phyloP scores from a whole-genome alignment of 2,329 filamentous ascomycete genomes.

The Paraconiothyrium brasiliense region DNA sequence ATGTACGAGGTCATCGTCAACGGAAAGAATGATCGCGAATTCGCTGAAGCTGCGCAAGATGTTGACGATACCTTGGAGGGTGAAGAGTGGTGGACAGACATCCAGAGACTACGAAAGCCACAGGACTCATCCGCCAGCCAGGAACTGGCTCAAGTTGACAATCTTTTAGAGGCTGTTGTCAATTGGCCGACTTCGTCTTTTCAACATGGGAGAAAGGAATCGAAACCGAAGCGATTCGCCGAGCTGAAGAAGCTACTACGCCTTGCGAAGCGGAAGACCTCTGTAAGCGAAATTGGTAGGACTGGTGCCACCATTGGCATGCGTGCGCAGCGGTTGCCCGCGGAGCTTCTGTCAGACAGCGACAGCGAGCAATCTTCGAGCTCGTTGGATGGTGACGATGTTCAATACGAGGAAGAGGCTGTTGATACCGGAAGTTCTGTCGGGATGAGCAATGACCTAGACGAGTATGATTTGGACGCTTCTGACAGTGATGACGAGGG shows the following conservation, averaged over 20 bases:
- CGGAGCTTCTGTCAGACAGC: conserved; percentile 65
- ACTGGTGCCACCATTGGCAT: conserved; percentile 76
- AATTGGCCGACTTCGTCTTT: conserved; percentile 65
- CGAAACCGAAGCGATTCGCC: conserved; percentile 60
- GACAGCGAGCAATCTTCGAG: conserved; percentile 36
- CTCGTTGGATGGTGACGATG: conserved; percentile 32
- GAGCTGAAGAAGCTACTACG: conserved; percentile 70
- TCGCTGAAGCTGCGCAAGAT: conserved; percentile 65
- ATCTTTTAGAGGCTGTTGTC: conserved; percentile 54
- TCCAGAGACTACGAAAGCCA: conserved; percentile 62
- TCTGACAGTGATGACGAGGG: conserved; percentile 36
- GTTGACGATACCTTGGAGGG: conserved; percentile 74
- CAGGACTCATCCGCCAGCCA: conserved; percentile 51
- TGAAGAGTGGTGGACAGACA: conserved; percentile 85
- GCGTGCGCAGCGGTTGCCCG: conserved; percentile 75
- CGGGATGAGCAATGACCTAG: conserved; percentile 43
- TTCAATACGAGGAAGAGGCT: conserved; percentile 40
- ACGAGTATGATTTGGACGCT: conserved; percentile 48
- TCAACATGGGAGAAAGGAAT: conserved; percentile 58
- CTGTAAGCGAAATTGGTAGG: conserved; percentile 57
- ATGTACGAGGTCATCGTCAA: conserved; percentile 82
- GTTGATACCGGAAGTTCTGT: conserved; percentile 41
- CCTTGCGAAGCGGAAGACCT: conserved; percentile 64
- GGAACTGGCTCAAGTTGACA: conserved; percentile 56
- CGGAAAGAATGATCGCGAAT: conserved; percentile 63